Conservation (phyloP, 257 asterid species). For the Rubia yunnanensis region DNA sequence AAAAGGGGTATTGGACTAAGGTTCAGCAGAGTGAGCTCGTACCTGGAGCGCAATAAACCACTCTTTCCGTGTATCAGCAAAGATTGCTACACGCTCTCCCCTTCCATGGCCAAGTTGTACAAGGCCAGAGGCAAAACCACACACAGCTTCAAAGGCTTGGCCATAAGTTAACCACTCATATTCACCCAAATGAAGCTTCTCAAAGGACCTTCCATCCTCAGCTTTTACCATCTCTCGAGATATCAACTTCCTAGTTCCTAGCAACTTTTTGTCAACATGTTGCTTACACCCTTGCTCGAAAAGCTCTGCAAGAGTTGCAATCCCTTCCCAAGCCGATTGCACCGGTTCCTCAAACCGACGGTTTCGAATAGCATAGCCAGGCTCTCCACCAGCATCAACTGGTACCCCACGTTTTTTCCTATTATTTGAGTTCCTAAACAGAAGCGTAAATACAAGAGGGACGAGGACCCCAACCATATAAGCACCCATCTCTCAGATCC, state of each 20-base stretch:
- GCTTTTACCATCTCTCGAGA: constrained; percentile 58
- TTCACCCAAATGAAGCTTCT: constrained; percentile 94
- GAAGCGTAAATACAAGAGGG: constrained; percentile 63
- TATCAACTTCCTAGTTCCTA: constrained; percentile 74
- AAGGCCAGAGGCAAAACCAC: constrained; percentile 81
- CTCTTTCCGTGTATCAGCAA: constrained; percentile 94
- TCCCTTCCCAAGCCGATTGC: constrained; percentile 92
- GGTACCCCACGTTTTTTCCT: constrained; percentile 68
- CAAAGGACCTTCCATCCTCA: constrained; percentile 73
- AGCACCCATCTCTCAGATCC: constrained; percentile 45
- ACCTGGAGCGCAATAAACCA: constrained; percentile 99
- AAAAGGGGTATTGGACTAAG: not conserved
- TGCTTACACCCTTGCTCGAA: constrained; percentile 73
- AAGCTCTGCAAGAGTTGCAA: constrained; percentile 90
- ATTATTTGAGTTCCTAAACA: constrained; percentile 51
- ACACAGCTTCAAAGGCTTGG: constrained; percentile 66
- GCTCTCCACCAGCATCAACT: constrained; percentile 70
- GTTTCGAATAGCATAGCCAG: constrained; percentile 66
- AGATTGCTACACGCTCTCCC: constrained; percentile 88
- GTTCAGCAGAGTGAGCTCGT: not conserved
- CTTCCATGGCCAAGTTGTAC: constrained; percentile 77
- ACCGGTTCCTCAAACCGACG: constrained; percentile 54
- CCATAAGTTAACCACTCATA: constrained; percentile 86
- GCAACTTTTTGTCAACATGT: constrained; percentile 35
- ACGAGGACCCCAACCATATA: constrained; percentile 62